Evolutionary conservation across 2,329 filamentous ascomycete species (phyloP), one percentile per base, ranked within the genome.

Genomic region (Septoria petroselini): DNA sequence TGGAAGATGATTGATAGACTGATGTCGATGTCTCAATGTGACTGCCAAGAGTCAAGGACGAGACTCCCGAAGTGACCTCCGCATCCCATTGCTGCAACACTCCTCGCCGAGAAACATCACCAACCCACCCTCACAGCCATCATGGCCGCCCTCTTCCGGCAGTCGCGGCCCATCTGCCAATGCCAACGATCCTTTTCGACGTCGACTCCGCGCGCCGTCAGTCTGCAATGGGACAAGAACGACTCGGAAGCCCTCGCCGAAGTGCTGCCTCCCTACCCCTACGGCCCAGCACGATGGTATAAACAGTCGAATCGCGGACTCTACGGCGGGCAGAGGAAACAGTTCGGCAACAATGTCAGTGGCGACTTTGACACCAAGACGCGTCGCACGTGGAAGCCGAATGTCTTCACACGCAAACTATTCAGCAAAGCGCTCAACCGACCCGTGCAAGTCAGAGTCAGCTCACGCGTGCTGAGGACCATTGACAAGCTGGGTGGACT

Each of bases 401-500:
- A 93, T 69, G 77, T 88, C 34, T 68, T 77, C 19, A 76, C 76
- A 48, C 86, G 86, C 71, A 76, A 77, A 23, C 77, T 93, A 49
- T 88, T 78, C 73, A 82, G 81, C 18, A 75, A 78, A 7, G 73
- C 79, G 0, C 72, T 93, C 50, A 74, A 77, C 55, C 77, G 77
- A 55, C 79, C 76, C 62, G 74, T 93, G 47, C 82, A 83, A 67
- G 77, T 86, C 31, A 78, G 83, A 54, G 75, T 91, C 50, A 88
- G 84, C 5, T 77, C 85, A 33, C 78, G 81, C 49, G 86, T 89
- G 19, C 75, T 77, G 52, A 66, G 73, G 55, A 75, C 70, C 29
- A 87, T 97, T 65, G 83, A 88, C 66, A 91, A 90, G 67, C 82
- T 85, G 55, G 91, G 91, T 52, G 90, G 93, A 6, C 76, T 98